phyloP scores from a whole-genome alignment of 2,329 filamentous ascomycete species.

The Aspergillus nomiae region DNA sequence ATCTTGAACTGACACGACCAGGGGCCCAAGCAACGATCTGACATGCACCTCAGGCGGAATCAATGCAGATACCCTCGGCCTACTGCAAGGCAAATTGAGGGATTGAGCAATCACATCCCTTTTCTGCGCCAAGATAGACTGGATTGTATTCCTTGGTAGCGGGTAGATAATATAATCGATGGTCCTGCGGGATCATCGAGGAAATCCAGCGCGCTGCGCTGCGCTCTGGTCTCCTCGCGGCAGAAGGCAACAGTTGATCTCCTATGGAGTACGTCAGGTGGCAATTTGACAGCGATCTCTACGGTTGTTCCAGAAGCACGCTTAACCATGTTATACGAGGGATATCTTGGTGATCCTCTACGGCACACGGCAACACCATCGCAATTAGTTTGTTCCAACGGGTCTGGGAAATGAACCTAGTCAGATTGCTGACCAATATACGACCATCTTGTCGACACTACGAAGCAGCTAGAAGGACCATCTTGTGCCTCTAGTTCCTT shows the following conservation, averaged over 20 bases:
- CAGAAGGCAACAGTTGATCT: background rate
- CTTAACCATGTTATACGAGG: constrained; percentile 17
- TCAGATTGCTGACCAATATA: background rate
- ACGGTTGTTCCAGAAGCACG: constrained; percentile 18
- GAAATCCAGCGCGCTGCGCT: background rate
- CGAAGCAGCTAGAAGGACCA: constrained; percentile 1
- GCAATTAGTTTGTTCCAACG: constrained; percentile 9
- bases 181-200: background rate
- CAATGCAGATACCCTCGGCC: constrained; percentile 14
- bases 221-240: background rate
- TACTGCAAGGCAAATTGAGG: constrained; percentile 16
- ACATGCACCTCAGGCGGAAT: constrained; percentile 12
- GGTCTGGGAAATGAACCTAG: background rate
- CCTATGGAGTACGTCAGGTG: background rate
- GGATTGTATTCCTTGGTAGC: constrained; percentile 6
- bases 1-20: background rate
- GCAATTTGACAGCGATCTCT: constrained; percentile 8
- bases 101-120: constrained; percentile 12
- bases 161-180: background rate
- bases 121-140: constrained; percentile 4
- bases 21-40: constrained; percentile 4
- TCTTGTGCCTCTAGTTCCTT: constrained; percentile 10
- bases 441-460: background rate
- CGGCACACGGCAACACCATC: constrained; percentile 7
- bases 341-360: constrained; percentile 20